Percentiles rank a stretch among this genome's conserved stretches.
phyloP scores from a whole-genome alignment of 129 eudicot genomes.

The Erigeron canadensis region DNA sequence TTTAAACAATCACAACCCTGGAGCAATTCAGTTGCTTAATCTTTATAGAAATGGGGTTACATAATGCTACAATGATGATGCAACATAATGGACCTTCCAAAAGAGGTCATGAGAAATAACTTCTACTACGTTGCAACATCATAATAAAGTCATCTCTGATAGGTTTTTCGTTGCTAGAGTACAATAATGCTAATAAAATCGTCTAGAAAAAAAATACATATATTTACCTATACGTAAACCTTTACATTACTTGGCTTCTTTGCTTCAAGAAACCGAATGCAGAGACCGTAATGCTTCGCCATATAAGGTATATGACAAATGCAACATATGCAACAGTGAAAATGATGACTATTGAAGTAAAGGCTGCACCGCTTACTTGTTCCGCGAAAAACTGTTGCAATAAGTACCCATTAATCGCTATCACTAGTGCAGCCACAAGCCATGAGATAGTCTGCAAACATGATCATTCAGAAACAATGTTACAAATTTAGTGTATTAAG shows the following conservation, averaged over 20 bases:
- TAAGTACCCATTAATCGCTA: constrained; percentile 81
- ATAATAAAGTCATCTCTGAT: constrained; percentile 12
- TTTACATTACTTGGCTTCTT: constrained; percentile 27
- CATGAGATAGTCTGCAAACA: constrained; percentile 65
- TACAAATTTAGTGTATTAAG: background rate
- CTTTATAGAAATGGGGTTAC: constrained; percentile 1
- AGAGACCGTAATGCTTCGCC: constrained; percentile 45
- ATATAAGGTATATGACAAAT: constrained; percentile 64
- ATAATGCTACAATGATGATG: constrained; percentile 13
- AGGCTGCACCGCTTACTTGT: constrained; percentile 58
- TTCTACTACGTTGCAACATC: constrained; percentile 13
- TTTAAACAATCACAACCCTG: background rate
- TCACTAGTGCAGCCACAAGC: constrained; percentile 82
- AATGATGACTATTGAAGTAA: constrained; percentile 40
- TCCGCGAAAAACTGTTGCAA: constrained; percentile 63
- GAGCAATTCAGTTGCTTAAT: background rate
- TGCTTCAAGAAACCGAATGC: constrained; percentile 36
- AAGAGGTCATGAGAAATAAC: constrained; percentile 3
- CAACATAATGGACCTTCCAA: constrained; percentile 14
- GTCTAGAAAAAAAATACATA: constrained; percentile 12
- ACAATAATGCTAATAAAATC: constrained; percentile 5
- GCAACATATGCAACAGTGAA: constrained; percentile 58
- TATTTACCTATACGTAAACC: constrained; percentile 10
- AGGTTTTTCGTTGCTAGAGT: background rate
- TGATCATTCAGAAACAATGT: background rate